Base-by-base conservation (phyloP, 106 monocot genomes). In the Dendrobium chrysotoxum region DNA sequence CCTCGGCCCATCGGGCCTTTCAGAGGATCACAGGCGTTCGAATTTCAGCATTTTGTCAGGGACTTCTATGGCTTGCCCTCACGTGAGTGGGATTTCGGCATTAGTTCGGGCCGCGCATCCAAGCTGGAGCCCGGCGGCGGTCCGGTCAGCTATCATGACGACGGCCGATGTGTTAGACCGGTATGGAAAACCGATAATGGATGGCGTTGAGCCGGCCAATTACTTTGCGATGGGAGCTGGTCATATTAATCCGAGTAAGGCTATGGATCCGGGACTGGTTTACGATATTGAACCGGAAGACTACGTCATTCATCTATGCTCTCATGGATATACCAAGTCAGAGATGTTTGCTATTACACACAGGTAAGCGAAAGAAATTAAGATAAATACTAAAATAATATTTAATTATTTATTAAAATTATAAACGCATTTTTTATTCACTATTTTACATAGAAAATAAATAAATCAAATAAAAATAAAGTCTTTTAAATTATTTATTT, bases 41-140 rank as follows among this genome's bases (percentile, higher is more conserved):
- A 81, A 88, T 26, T 96, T 93, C 88, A 93, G 84, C 28, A 86
- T 93, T 11, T 78, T 96, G 0, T 96, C 96, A 0, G 96, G 96
- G 17, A 96, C 96, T 4, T 96, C 96, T 64, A 96, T 96, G 96
- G 85, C 96, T 7, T 93, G 91, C 81, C 96, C 96, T 0, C 96
- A 96, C 64, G 91, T 86, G 26, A 88, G 91, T 53, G 93, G 96
- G 0, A 84, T 93, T 53, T 80, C 84, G 0, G 93, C 93, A 1
- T 84, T 96, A 21, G 54, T 93, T 30, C 86, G 83, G 10, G 76
- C 96, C 0, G 78, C 83, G 6, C 96, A 93, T 79, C 93, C 88
- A 0, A 3, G 79, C 0, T 96, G 96, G 96, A 93, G 83, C 71
- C 96, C 96, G 0, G 96, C 93, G 15, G 85, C 82, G 21, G 78